Evolutionary conservation across 2,329 filamentous ascomycete species (phyloP), one percentile per base, ranked within the genome.

Genomic region (Cytospora schulzeri): DNA sequence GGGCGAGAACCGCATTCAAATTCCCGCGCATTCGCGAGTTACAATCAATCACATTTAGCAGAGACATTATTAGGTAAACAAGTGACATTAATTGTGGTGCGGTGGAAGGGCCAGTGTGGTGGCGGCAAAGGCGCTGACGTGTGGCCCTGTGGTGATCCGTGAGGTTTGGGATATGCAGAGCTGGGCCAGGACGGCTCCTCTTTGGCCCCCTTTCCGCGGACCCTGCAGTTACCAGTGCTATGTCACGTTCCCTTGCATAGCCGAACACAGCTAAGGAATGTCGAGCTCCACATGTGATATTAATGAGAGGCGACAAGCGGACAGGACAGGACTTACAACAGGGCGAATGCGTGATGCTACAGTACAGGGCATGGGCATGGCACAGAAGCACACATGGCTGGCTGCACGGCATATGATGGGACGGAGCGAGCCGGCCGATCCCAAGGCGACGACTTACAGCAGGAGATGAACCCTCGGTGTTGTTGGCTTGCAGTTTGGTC

Each of bases 361-460:
- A 35, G n/a, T 14, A n/a, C 15, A n/a, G 5, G 19, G 26, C 28
- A 19, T 55, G 53, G 53, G 12, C 3, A 33, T 33, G 12, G 53
- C 28, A 45, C 19, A 19, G 7, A 45, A 6, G 29, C 29, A 29
- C 29, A 8, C 29, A 8, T 29, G 4, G 29, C n/a, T 45, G 8
- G 22, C 52, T 55, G 38, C 53, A 38, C 29, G 53, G 19, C 53
- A 24, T 17, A 11, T 17, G 29, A 26, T 56, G 29, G 29, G 53
- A 26, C 53, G 53, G 53, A 56, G 35, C 53, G 29, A 31, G 53
- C 53, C n/a, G 29, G 26, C 31, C 31, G 53, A 56, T 33, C 29
- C 29, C 17, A 24, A 15, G 17, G 28, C 28, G 22, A 29, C 28
- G 9, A 15, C 29, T 14, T 11, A 15, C 19, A n/a, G 55, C 22